phyloP scores from a whole-genome alignment of 495 filamentous ascomycete genomes.

The Pseudoneurospora amorphoporcata region DNA sequence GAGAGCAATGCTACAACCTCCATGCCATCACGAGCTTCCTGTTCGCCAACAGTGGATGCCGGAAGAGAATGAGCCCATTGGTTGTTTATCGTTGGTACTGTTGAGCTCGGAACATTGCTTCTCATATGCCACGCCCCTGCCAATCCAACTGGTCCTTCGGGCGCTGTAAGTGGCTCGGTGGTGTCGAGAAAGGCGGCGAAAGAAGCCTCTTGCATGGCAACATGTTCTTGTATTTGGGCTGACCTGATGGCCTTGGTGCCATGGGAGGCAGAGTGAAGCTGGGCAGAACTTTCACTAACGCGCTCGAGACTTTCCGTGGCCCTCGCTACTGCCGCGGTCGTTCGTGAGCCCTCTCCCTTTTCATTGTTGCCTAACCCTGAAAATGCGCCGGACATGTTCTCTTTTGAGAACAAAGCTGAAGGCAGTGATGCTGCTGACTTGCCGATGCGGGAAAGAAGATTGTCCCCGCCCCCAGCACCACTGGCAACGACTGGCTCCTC shows the following conservation, averaged over 20 bases:
- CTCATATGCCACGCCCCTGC: conserved; percentile 10
- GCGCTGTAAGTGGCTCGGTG: conserved; percentile 14
- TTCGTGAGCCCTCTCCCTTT: conserved; percentile 15
- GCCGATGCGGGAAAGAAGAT: conserved; percentile 14
- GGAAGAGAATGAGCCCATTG: not conserved
- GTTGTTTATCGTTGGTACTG: not conserved
- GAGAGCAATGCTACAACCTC: conserved; percentile 35
- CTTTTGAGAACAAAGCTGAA: conserved; percentile 12
- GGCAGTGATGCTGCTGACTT: conserved; percentile 17
- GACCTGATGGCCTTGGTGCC: conserved; percentile 9
- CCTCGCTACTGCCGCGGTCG: conserved; percentile 12
- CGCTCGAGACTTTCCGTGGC: conserved; percentile 3
- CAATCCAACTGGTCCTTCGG: conserved; percentile 13
- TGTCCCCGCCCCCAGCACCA: not conserved
- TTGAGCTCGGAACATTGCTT: not conserved
- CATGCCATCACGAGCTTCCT: conserved; percentile 31
- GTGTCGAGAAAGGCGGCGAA: conserved; percentile 37
- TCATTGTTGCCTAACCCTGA: conserved; percentile 4
- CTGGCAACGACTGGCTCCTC: not conserved
- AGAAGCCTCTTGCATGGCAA: conserved; percentile 25
- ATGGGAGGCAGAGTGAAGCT: conserved; percentile 50
- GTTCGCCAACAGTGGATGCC: conserved; percentile 18
- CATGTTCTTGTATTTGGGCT: conserved; percentile 24
- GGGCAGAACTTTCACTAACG: conserved; percentile 17
- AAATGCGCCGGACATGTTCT: not conserved